phyloP scores from a whole-genome alignment of 176 grass and related monocot genomes.

The Oryza australiensis region DNA sequence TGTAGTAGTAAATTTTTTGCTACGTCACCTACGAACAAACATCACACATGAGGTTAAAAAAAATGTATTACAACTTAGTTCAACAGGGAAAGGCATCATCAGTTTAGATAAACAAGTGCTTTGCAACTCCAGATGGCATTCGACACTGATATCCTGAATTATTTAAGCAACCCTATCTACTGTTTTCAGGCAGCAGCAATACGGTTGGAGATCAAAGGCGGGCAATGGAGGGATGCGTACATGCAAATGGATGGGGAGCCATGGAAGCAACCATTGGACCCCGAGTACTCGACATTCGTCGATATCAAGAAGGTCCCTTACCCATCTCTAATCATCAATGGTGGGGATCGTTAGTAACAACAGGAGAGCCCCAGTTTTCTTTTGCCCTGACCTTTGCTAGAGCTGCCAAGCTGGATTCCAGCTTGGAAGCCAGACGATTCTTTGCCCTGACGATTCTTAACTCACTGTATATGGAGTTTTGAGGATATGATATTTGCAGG shows the following conservation, averaged over 20 bases:
- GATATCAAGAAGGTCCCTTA: slow-evolving; percentile 90
- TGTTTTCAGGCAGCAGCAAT: slow-evolving; percentile 80
- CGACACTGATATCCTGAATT: not conserved
- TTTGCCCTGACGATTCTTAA: not conserved
- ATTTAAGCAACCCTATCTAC: slow-evolving; percentile 12
- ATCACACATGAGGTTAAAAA: not conserved
- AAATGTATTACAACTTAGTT: not conserved
- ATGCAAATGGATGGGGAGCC: slow-evolving; percentile 99
- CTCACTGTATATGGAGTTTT: slow-evolving; percentile 25
- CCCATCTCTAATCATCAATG: slow-evolving; percentile 73
- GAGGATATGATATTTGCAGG: slow-evolving; percentile 21
- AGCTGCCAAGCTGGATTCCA: not conserved
- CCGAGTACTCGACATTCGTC: slow-evolving; percentile 75
- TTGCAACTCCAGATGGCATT: not conserved
- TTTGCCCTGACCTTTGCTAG: not conserved
- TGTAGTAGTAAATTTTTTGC: slow-evolving; percentile 1
- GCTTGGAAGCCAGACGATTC: not conserved
- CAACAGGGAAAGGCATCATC: not conserved
- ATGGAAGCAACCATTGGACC: slow-evolving; percentile 87
- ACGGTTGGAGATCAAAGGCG: slow-evolving; percentile 92
- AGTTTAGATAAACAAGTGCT: not conserved
- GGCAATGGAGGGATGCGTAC: slow-evolving; percentile 70
- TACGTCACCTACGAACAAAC: not conserved
- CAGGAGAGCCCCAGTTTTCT: not conserved
- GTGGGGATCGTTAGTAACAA: slow-evolving; percentile 47